A percentile compares a stretch with the other conserved stretches of the same genome.
phyloP scores from a whole-genome alignment of 1,139 yeast species.

The Debaryomycetaceae sp. region DNA sequence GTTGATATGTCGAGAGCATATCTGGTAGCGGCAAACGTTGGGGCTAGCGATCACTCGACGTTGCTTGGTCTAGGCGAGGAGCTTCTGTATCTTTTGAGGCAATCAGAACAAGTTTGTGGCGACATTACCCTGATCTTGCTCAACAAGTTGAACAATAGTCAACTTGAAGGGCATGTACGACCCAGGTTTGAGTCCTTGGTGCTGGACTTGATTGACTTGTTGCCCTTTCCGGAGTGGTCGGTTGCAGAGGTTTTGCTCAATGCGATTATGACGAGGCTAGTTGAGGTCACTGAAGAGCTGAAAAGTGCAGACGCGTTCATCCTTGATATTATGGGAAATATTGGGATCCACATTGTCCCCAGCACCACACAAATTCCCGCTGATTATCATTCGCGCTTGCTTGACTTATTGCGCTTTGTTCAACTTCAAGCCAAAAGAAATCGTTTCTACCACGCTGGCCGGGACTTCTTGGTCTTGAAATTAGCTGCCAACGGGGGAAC shows the following conservation, averaged over 20 bases:
- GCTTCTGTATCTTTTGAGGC: conserved; percentile 7
- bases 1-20: conserved; percentile 18
- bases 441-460: conserved; percentile 5
- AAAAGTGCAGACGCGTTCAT: conserved; percentile 41
- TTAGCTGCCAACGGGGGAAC: too few species aligned
- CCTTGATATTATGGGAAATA: conserved; percentile 52
- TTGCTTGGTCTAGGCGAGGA: conserved; percentile 4
- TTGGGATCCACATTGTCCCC: conserved; percentile 50
- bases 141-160: conserved; percentile 28
- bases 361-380: too few species aligned
- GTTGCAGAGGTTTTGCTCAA: conserved; percentile 47
- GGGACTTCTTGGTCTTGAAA: too few species aligned
- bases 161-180: conserved; percentile 8
- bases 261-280: conserved; percentile 37
- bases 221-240: conserved; percentile 58
- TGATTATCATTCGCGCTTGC: too few species aligned
- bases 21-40: conserved; percentile 8
- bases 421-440: conserved; percentile 12
- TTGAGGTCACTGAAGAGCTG: conserved; percentile 32
- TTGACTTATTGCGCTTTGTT: too few species aligned
- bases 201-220: conserved; percentile 49
- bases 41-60: background rate
- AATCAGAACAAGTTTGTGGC: conserved; percentile 16
- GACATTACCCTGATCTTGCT: conserved; percentile 38
- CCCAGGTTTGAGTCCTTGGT: conserved; percentile 44